Evolutionary conservation across 129 eudicot genomes (phyloP).

Genomic region (Saussurea involucrata): DNA sequence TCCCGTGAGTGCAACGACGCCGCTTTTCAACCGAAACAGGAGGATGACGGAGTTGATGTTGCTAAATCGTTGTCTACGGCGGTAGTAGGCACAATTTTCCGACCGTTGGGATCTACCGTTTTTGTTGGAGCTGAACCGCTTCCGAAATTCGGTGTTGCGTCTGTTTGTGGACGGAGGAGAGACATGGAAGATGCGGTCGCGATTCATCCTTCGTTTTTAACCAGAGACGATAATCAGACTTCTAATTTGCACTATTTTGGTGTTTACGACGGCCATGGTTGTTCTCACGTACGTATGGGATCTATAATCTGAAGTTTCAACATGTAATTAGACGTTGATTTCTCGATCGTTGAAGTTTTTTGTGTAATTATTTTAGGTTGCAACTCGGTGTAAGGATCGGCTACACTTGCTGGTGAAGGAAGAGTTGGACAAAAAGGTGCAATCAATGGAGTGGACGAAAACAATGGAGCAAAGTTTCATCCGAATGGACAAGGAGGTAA

Average conservation of each 20-base stretch:
- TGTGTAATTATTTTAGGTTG: slow-evolving; percentile 41
- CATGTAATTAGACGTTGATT: background rate
- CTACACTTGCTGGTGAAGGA: slow-evolving; percentile 67
- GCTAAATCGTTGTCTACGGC: slow-evolving; percentile 5
- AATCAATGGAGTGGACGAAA: slow-evolving; percentile 43
- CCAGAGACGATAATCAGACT: slow-evolving; percentile 10
- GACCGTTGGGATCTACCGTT: slow-evolving; percentile 20
- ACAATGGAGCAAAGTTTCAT: slow-evolving; percentile 67
- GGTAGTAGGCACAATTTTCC: slow-evolving; percentile 15
- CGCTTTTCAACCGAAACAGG: slow-evolving; percentile 2
- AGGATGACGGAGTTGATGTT: slow-evolving; percentile 8
- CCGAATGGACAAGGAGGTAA: slow-evolving; percentile 71
- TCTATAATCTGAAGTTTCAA: background rate
- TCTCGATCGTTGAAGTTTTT: background rate
- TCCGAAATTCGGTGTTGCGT: slow-evolving; percentile 66
- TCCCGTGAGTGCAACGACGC: slow-evolving; percentile 22
- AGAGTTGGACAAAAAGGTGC: slow-evolving; percentile 31
- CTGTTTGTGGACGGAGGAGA: slow-evolving; percentile 77
- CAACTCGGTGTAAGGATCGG: slow-evolving; percentile 63
- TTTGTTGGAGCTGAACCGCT: background rate
- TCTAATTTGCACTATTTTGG: slow-evolving; percentile 54
- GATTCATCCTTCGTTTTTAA: slow-evolving; percentile 54
- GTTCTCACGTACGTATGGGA: slow-evolving; percentile 63
- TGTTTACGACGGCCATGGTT: slow-evolving; percentile 90
- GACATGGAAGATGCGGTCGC: slow-evolving; percentile 93